Base-by-base conservation (phyloP, 768 basidiomycete genomes). In the Russula sp. region DNA sequence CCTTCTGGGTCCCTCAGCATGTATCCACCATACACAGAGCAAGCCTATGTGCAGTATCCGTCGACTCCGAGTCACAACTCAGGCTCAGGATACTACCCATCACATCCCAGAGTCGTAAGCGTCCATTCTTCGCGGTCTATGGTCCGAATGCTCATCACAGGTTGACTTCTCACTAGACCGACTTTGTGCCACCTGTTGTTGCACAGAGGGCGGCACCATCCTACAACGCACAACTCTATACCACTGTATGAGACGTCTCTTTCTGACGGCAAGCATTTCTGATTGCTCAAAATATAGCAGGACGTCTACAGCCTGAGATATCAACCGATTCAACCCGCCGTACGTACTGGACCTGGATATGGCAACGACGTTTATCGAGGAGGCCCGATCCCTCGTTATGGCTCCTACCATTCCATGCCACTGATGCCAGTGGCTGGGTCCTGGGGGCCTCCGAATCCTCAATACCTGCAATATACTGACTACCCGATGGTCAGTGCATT, bases 401-500 rank as follows among this genome's bases (percentile, higher is more conserved):
- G 16, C 2, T 46, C 8, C 30, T 53, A 61, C 52, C 3, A 34
- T 2, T 11, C 36, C 36, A 36, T 36, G n/a, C n/a, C n/a, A n/a
- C n/a, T n/a, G n/a, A n/a, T n/a, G n/a, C n/a, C n/a, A n/a, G n/a
- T n/a, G 36, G 36, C 36, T 13, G 18, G 4, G 11, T 18, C 44
- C 14, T 48, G 44, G 44, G 34, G 34, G 26, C 4, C 14, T 11
- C 24, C 7, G 5, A 6, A 22, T 8, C 10, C 44, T 36, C 42
- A 32, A 26, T 44, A 44, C 10, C 53, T 5, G 22, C 10, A 22
- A 11, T 20, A 40, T 22, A 14, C 4, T 1, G 22, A 13, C 46
- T 56, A 62, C 38, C 4, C n/a, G 16, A 46, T 28, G 36, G 61
- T 62, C 26, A 56, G 55, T 57, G 36, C 28, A 2, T 26, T 20